A percentile compares a stretch with the other conserved stretches of the same genome.
These are phyloP conservation scores for Akanthomyces muscarius DNA, from an alignment of 2,329 filamentous ascomycete genomes.

Conservation along the genomic window DNA sequence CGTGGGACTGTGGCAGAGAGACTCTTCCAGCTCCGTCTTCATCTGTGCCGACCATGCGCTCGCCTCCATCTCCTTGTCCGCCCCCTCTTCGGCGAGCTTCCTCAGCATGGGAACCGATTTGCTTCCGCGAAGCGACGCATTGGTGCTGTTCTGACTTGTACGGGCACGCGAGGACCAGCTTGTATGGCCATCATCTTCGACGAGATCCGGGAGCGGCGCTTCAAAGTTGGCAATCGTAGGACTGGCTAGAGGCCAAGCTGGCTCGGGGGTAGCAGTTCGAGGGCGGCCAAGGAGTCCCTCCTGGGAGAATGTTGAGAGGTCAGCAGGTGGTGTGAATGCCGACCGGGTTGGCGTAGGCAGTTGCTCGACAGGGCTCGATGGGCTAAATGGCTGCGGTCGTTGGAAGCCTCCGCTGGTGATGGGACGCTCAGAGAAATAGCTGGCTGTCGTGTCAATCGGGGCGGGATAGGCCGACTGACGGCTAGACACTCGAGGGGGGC, in stretches of 20 bases:
- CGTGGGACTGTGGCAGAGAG: conserved; percentile 27
- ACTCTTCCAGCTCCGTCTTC: conserved; percentile 18
- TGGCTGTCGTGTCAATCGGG: conserved; percentile 36
- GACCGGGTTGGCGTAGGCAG: conserved; percentile 19
- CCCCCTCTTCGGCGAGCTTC: conserved; percentile 33
- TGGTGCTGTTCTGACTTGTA: conserved; percentile 44
- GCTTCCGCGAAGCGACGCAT: conserved; percentile 50
- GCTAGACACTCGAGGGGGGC: conserved; percentile 54
- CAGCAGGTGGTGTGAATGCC: conserved; percentile 14
- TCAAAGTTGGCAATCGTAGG: conserved; percentile 33
- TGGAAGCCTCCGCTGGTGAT: conserved; percentile 43
- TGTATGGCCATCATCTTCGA: conserved; percentile 57
- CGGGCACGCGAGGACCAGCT: conserved; percentile 36
- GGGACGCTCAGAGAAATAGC: conserved; percentile 38
- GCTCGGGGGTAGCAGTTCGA: conserved; percentile 37
- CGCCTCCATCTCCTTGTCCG: conserved; percentile 17
- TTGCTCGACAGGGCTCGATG: conserved; percentile 24
- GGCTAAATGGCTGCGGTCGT: conserved; percentile 40
- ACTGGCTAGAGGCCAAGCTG: conserved; percentile 38
- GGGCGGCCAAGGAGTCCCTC: conserved; percentile 35
- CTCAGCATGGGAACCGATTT: conserved; percentile 53
- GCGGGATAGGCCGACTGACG: conserved; percentile 45
- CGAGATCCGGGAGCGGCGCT: conserved; percentile 52
- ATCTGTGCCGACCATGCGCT: background rate
- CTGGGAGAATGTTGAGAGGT: conserved; percentile 25